phyloP scores from a whole-genome alignment of 2,329 filamentous ascomycete genomes.

The Orbilia blumenaviensis region DNA sequence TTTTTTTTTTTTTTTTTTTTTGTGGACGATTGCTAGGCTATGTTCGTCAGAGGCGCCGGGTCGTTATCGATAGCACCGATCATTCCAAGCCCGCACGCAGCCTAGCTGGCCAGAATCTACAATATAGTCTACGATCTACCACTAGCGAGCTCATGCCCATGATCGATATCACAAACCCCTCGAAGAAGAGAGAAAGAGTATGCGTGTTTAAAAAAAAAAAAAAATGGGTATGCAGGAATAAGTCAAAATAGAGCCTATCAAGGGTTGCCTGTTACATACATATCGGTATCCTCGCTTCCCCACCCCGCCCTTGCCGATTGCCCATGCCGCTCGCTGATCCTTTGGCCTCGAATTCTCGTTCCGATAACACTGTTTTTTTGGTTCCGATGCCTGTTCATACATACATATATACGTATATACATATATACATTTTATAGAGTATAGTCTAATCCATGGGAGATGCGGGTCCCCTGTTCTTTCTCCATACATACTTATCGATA shows the following conservation, averaged over 20 bases:
- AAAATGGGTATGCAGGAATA: too few relatives aligned
- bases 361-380: conserved; percentile 39
- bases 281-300: background rate
- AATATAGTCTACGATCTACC: too few relatives aligned
- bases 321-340: conserved; percentile 40
- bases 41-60: background rate
- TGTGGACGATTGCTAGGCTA: background rate
- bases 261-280: conserved; percentile 24
- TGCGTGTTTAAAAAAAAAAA: too few relatives aligned
- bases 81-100: background rate
- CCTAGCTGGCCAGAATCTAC: background rate
- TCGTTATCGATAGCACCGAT: conserved; percentile 8
- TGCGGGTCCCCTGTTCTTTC: too few relatives aligned
- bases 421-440: too few relatives aligned
- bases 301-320: background rate
- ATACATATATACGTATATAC: conserved; percentile 5
- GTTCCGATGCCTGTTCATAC: conserved; percentile 41
- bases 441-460: conserved; percentile 10
- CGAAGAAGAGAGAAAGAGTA: too few relatives aligned
- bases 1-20: too few relatives aligned
- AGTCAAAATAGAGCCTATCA: conserved; percentile 13
- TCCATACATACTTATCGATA: background rate
- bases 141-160: background rate
- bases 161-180: background rate
- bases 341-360: conserved; percentile 26